Conservation (phyloP, 2,329 filamentous ascomycete genomes). For the Colletotrichum lentis region DNA sequence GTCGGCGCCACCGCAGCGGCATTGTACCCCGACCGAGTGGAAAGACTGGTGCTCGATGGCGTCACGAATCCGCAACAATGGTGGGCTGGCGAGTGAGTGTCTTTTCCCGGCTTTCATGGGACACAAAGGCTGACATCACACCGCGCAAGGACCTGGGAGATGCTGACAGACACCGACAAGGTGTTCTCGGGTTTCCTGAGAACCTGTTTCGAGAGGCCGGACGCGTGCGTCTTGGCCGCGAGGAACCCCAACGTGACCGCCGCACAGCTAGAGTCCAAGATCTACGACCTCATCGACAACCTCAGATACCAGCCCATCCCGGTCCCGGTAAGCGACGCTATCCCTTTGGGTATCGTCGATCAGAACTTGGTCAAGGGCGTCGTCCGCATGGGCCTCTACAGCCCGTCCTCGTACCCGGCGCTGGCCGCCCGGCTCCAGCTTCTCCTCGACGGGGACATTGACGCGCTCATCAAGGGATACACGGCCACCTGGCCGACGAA, state of each 20-base stretch:
- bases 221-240: conserved; percentile 44
- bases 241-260: conserved; percentile 42
- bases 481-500: background rate
- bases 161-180: conserved; percentile 42
- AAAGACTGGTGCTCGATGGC: conserved; percentile 51
- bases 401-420: conserved; percentile 37
- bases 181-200: conserved; percentile 44
- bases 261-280: conserved; percentile 48
- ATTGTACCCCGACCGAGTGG: conserved; percentile 54
- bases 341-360: conserved; percentile 40
- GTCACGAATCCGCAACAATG: conserved; percentile 47
- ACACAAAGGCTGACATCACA: background rate
- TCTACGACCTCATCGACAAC: conserved; percentile 43
- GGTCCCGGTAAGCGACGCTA: conserved; percentile 1
- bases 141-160: conserved; percentile 32
- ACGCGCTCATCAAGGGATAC: background rate
- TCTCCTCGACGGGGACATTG: conserved; percentile 32
- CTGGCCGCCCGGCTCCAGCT: conserved; percentile 34
- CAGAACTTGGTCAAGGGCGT: conserved; percentile 41
- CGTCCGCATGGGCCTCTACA: conserved; percentile 40
- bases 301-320: conserved; percentile 44
- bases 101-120: background rate
- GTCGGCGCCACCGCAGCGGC: conserved; percentile 51
- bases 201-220: conserved; percentile 42
- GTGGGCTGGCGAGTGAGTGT: conserved; percentile 43